Percentiles rank a stretch among this genome's conserved stretches.
Conservation (phyloP, 2,329 filamentous ascomycete species). For the Neonectria magnoliae region DNA sequence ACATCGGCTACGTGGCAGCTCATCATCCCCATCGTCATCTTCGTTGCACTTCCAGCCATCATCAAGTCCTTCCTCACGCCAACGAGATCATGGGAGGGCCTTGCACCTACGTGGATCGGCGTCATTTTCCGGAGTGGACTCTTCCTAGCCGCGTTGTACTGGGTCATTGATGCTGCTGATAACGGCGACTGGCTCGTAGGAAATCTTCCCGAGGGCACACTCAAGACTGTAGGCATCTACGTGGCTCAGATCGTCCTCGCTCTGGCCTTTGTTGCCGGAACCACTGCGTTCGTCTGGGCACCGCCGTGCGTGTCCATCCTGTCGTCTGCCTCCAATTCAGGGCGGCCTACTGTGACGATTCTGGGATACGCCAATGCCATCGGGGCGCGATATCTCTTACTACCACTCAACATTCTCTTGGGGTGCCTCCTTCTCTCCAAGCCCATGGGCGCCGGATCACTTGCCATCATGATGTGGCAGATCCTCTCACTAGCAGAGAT, state of each 20-base stretch:
- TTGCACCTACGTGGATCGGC: constrained; percentile 85
- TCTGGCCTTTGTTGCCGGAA: constrained; percentile 83
- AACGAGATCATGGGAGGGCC: constrained; percentile 88
- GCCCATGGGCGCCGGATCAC: constrained; percentile 89
- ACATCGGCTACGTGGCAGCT: constrained; percentile 94
- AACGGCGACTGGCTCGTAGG: constrained; percentile 81
- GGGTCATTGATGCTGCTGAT: constrained; percentile 89
- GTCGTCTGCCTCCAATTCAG: constrained; percentile 55
- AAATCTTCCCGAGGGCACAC: constrained; percentile 61
- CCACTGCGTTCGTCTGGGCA: constrained; percentile 85
- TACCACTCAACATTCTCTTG: constrained; percentile 81
- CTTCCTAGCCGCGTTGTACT: constrained; percentile 81
- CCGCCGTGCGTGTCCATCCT: constrained; percentile 84
- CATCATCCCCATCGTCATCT: constrained; percentile 78
- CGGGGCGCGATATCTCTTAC: constrained; percentile 87
- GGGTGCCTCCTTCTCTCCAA: constrained; percentile 86
- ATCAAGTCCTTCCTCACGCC: constrained; percentile 82
- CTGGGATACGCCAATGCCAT: constrained; percentile 94
- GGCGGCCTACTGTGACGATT: constrained; percentile 73
- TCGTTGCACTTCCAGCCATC: constrained; percentile 76
- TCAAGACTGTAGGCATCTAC: constrained; percentile 80
- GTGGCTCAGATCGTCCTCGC: constrained; percentile 84
- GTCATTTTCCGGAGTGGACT: constrained; percentile 81
- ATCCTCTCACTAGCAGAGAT: constrained; percentile 80
- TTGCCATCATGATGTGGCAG: constrained; percentile 87